Base-by-base conservation (phyloP, 1,139 yeast species). In the Protomyces inundatus region DNA sequence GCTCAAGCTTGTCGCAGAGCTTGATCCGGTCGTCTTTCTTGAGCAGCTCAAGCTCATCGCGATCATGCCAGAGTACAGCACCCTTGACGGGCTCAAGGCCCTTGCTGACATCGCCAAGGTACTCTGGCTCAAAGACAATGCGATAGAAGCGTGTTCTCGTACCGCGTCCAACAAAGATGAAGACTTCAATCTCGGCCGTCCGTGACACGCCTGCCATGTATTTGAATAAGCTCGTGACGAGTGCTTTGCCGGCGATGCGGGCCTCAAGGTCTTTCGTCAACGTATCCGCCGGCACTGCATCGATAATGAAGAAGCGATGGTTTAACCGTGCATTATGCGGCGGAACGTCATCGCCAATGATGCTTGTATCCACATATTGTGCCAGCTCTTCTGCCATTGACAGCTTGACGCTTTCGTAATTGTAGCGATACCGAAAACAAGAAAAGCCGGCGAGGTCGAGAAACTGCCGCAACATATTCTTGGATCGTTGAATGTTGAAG, bases 121-220 rank as follows among this genome's bases (percentile, higher is more conserved):
- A 58, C 33, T 58, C 62, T 9, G 62, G 62, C 53, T 58, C 62
- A 58, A 58, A 58, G 36, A 58, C 62, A 39, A 58, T 58, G 10
- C 62, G 51, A 53, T 14, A 58, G 42, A 58, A 50, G 23, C 62
- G 45, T 6, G 46, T 39, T 40, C 36, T 32, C 9, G 64, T 60
- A 14, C 64, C 64, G 10, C 64, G 46, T 7, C 64, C 64, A 12
- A 60, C 59, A 16, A 60, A 14, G 54, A 60, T 54, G 30, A 60
- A 60, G 37, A 58, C 56, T 30, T 58, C 62, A 14, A 58, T 58
- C 35, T 58, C 62, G 16, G 53, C n/a, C 23, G 55, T 58, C 4
- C 62, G 62, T 3, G 56, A 58, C 23, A 58, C 62, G 53, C 62
- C 62, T 39, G 56, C 62, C 62, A 58, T 58, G 56, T 58, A 58